Evolutionary conservation across 2,329 filamentous ascomycete species (phyloP).

Genomic region (Diaporthe citrichinensis): DNA sequence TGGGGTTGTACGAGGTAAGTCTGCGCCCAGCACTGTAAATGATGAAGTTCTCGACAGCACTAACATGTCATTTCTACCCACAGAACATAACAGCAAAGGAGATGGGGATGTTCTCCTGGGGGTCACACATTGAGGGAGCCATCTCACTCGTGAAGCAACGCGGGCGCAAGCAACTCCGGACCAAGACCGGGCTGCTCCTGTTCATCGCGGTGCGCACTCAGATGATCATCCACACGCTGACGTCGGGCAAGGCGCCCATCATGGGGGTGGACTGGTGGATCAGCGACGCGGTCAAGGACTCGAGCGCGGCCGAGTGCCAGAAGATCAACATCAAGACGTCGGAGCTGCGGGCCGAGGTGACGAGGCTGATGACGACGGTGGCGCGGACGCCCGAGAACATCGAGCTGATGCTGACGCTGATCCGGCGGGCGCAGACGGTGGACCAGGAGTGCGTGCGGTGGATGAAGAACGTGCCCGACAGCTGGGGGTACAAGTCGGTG

Average conservation of each 20-base stretch:
- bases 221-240: conserved; percentile 72
- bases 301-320: conserved; percentile 63
- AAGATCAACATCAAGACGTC: conserved; percentile 67
- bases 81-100: conserved; percentile 68
- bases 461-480: conserved; percentile 63
- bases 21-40: background rate
- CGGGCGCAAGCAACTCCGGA: conserved; percentile 68
- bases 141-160: conserved; percentile 72
- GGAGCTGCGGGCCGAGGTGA: conserved; percentile 69
- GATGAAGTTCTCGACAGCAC: background rate
- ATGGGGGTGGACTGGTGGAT: conserved; percentile 74
- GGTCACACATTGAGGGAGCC: conserved; percentile 75
- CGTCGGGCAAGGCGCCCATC: conserved; percentile 64
- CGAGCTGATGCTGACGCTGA: conserved; percentile 65
- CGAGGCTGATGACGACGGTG: conserved; percentile 61
- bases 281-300: conserved; percentile 64
- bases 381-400: conserved; percentile 64
- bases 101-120: conserved; percentile 70
- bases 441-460: conserved; percentile 68
- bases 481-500: conserved; percentile 66
- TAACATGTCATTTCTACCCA: background rate
- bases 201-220: conserved; percentile 73
- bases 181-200: conserved; percentile 66
- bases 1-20: conserved; percentile 71
- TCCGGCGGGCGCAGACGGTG: conserved; percentile 64